A percentile compares a stretch with the other conserved stretches of the same genome.
Conservation (phyloP, 768 basidiomycete genomes). For the Mrakia hoshinonis region DNA sequence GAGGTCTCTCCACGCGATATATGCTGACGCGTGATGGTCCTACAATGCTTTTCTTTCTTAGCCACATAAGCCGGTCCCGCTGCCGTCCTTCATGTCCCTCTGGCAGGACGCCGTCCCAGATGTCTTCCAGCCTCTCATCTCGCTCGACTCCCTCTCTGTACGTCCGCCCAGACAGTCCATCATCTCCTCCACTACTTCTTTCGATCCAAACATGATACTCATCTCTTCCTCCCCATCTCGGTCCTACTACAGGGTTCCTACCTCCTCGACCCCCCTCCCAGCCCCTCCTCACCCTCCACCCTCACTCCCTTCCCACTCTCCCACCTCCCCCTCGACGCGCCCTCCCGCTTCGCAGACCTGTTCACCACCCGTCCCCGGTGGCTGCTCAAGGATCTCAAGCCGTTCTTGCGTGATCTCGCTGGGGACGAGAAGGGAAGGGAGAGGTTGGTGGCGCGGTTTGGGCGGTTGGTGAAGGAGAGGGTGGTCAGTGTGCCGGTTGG, state of each 20-base stretch:
- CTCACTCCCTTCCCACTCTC: slow-evolving; percentile 70
- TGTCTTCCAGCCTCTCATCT: slow-evolving; percentile 5
- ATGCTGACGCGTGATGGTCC: no score
- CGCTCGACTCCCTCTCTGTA: neutral
- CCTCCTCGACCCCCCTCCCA: slow-evolving; percentile 46
- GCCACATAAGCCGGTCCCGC: neutral
- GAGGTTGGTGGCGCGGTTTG: slow-evolving; percentile 75
- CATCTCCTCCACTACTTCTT: neutral
- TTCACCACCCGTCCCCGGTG: slow-evolving; percentile 57
- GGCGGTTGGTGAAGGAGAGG: slow-evolving; percentile 48
- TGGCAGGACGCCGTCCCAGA: slow-evolving; percentile 16
- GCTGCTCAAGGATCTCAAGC: slow-evolving; percentile 68
- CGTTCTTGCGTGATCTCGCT: slow-evolving; percentile 72
- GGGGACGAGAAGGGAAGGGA: slow-evolving; percentile 79
- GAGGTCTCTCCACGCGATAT: no score
- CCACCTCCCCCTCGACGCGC: slow-evolving; percentile 63
- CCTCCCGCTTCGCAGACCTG: slow-evolving; percentile 73
- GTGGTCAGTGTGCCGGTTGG: neutral
- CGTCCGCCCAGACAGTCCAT: neutral
- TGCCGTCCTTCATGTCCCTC: neutral
- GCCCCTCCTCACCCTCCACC: slow-evolving; percentile 38
- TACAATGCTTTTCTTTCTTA: neutral
- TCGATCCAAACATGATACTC: slow-evolving; percentile 48
- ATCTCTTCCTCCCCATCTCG: slow-evolving; percentile 7
- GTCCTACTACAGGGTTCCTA: slow-evolving; percentile 58